Evolutionary conservation across 1,284 basidiomycete species (phyloP).

Genomic region (Sanguinoderma infundibulare): DNA sequence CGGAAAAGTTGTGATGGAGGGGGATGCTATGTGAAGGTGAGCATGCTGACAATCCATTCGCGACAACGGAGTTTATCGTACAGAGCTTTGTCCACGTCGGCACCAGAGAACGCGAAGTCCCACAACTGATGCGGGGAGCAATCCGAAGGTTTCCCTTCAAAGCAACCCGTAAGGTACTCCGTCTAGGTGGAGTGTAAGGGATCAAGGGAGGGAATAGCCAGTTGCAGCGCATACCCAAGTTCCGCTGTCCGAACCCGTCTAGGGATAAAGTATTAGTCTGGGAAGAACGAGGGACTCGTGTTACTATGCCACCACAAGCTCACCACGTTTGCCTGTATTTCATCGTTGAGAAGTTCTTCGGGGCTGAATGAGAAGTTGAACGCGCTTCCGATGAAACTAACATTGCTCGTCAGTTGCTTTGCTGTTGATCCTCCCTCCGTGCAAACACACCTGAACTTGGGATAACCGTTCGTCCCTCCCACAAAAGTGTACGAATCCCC

Average conservation of each 20-base stretch:
- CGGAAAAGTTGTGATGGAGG: slow-evolving; percentile 48
- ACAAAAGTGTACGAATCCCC: slow-evolving; percentile 63
- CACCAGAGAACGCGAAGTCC: slow-evolving; percentile 62
- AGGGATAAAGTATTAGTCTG: background rate
- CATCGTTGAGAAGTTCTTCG: slow-evolving; percentile 44
- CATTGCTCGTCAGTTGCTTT: background rate
- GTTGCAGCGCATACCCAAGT: slow-evolving; percentile 47
- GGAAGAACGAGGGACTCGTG: background rate
- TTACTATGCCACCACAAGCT: slow-evolving; percentile 6
- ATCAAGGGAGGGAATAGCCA: background rate
- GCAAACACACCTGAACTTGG: slow-evolving; percentile 50
- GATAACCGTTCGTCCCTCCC: slow-evolving; percentile 48
- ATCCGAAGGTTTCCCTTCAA: slow-evolving; percentile 45
- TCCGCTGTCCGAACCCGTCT: slow-evolving; percentile 59
- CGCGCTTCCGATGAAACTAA: slow-evolving; percentile 56
- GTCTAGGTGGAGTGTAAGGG: slow-evolving; percentile 36
- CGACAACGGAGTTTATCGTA: slow-evolving; percentile 26
- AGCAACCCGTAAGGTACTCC: slow-evolving; percentile 56
- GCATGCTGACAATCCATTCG: background rate
- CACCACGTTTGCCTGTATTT: slow-evolving; percentile 53
- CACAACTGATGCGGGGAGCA: slow-evolving; percentile 54
- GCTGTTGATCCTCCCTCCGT: background rate
- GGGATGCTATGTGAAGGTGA: slow-evolving; percentile 32
- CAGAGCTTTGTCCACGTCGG: slow-evolving; percentile 54
- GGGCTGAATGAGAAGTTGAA: slow-evolving; percentile 48